phyloP scores from a whole-genome alignment of 805 yeast species.

The Wickerhamomyces ciferrii region DNA sequence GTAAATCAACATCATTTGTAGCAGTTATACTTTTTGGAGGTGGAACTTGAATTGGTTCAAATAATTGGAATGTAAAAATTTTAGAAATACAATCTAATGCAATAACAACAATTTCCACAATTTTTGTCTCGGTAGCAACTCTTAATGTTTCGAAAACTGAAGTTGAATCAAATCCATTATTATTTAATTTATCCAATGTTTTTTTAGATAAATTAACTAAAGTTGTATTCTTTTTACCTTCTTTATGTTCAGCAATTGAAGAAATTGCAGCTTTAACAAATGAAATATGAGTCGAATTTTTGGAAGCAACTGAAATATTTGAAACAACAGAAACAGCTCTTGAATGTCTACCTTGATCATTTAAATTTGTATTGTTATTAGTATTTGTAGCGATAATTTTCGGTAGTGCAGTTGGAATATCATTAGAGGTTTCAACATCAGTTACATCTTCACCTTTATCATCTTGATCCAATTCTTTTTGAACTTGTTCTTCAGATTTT shows the following conservation, averaged over 20 bases:
- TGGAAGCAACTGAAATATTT: conserved; percentile 14
- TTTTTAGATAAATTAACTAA: conserved; percentile 26
- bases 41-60: conserved; percentile 52
- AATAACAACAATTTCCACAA: conserved; percentile 57
- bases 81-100: conserved; percentile 87
- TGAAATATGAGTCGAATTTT: conserved; percentile 25
- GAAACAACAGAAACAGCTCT: conserved; percentile 16
- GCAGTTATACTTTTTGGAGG: conserved; percentile 31
- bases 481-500: neutral
- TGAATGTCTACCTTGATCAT: conserved; percentile 10
- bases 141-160: conserved; percentile 77
- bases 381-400: conserved; percentile 6
- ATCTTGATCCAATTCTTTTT: conserved; percentile 2
- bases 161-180: conserved; percentile 35
- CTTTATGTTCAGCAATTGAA: conserved; percentile 51
- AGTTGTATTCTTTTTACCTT: conserved; percentile 43
- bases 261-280: conserved; percentile 58
- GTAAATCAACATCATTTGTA: conserved; percentile 11
- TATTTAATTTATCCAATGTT: conserved; percentile 22
- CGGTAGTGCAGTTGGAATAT: conserved; percentile 15
- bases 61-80: conserved; percentile 78
- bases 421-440: conserved; percentile 2
- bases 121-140: conserved; percentile 64
- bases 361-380: conserved; percentile 1
- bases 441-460: conserved; percentile 11